Percentiles rank a stretch among this genome's conserved stretches.
Evolutionary conservation across 2,329 filamentous ascomycete genomes (phyloP).

Genomic region (Fusarium cicatricum): DNA sequence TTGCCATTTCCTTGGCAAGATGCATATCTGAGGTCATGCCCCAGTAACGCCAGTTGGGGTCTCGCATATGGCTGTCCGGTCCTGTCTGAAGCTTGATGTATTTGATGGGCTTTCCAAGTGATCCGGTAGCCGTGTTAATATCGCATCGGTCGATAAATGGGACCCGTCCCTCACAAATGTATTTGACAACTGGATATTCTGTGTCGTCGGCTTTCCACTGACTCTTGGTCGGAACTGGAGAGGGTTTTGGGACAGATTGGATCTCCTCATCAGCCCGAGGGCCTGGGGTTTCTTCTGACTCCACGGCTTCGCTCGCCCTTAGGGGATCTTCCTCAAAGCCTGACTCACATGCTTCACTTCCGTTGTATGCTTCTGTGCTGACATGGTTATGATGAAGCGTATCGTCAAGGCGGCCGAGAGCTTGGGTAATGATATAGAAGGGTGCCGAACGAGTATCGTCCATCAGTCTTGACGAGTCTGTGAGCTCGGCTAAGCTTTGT

Average conservation of each 20-base stretch:
- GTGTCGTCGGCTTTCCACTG: constrained; percentile 6
- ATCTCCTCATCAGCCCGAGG: not conserved
- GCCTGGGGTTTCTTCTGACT: not conserved
- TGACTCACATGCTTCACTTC: constrained; percentile 13
- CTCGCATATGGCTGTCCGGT: constrained; percentile 4
- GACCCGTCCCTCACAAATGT: not conserved
- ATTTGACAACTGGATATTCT: not conserved
- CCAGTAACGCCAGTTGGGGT: constrained; percentile 40
- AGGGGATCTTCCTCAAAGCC: not conserved
- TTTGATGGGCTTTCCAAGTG: constrained; percentile 44
- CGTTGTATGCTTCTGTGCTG: constrained; percentile 12
- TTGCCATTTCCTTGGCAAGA: constrained; percentile 38
- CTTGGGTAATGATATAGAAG: constrained; percentile 30
- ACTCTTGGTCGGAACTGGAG: not conserved
- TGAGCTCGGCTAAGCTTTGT: not conserved
- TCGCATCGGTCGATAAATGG: constrained; percentile 38
- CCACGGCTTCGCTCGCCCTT: not conserved
- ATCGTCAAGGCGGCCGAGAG: not conserved
- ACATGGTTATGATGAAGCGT: not conserved
- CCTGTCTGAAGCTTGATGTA: constrained; percentile 44
- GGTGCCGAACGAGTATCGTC: constrained; percentile 29
- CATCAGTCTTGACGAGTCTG: not conserved
- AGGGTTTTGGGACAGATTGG: not conserved
- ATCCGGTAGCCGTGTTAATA: constrained; percentile 50
- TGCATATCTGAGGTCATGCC: constrained; percentile 42